Conservation (phyloP, 139 green algal species). For the Chlorella sp. region DNA sequence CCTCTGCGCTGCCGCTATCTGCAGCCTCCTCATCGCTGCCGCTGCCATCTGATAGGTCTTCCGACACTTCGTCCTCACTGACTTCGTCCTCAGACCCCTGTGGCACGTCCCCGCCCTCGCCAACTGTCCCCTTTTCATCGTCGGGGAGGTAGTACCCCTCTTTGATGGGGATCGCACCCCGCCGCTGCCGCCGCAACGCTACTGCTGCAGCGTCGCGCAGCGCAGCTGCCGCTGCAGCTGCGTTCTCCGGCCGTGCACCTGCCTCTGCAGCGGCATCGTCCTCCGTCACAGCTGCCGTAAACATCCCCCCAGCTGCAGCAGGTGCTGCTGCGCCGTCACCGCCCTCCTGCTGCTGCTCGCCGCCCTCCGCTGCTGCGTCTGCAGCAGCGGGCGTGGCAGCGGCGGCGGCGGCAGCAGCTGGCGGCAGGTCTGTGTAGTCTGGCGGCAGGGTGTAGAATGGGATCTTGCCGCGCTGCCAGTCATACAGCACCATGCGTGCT, state of each 20-base stretch:
- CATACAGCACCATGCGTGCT: constrained; percentile 91
- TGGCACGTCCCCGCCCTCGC: constrained; percentile 11
- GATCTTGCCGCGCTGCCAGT: constrained; percentile 98
- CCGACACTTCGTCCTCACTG: too few species aligned
- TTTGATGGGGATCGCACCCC: constrained; percentile 51
- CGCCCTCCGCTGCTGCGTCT: too few species aligned
- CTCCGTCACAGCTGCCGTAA: constrained; percentile 37
- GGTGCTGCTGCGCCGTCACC: too few species aligned
- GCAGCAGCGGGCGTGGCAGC: too few species aligned
- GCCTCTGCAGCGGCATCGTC: constrained; percentile 42
- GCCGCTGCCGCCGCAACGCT: constrained; percentile 44
- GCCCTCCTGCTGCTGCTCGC: too few species aligned
- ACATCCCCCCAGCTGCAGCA: constrained; percentile 18
- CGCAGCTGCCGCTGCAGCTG: constrained; percentile 39
- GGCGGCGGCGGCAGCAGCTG: not conserved
- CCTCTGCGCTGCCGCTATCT: not conserved
- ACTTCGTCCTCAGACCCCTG: constrained; percentile 20
- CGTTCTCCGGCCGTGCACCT: constrained; percentile 34
- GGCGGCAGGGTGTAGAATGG: constrained; percentile 92
- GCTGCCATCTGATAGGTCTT: constrained; percentile 16
- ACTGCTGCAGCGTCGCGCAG: constrained; percentile 32
- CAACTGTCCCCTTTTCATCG: constrained; percentile 38
- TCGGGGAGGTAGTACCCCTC: constrained; percentile 61
- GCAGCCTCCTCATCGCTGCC: constrained; percentile 9
- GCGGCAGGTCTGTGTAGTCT: constrained; percentile 39